Conservation (phyloP, 2,329 filamentous ascomycete genomes). For the Neurospora crassa region DNA sequence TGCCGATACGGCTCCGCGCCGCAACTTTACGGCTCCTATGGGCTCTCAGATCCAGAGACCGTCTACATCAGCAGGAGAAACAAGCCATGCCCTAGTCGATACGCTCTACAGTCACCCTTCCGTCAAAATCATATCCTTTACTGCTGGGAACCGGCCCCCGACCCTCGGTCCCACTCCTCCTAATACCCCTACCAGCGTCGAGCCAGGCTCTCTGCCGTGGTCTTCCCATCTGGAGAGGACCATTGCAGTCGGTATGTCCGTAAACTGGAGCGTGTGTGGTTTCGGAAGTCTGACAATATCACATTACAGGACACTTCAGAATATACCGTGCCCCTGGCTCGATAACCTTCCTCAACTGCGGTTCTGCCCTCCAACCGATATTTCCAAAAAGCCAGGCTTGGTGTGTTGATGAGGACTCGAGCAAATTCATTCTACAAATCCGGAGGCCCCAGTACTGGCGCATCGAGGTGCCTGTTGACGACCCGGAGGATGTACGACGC, state of each 20-base stretch:
- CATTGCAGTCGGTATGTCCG: conserved; percentile 59
- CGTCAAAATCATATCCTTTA: conserved; percentile 57
- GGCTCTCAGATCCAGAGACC: conserved; percentile 6
- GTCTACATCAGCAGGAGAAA: not conserved
- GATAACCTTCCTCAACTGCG: conserved; percentile 81
- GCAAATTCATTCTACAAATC: conserved; percentile 77
- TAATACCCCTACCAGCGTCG: conserved; percentile 28
- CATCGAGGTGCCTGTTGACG: conserved; percentile 68
- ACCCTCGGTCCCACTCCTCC: conserved; percentile 25
- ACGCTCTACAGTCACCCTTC: conserved; percentile 66
- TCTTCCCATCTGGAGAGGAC: conserved; percentile 69
- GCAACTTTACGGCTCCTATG: conserved; percentile 29
- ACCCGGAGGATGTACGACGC: conserved; percentile 51
- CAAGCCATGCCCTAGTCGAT: conserved; percentile 39
- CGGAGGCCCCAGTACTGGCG: conserved; percentile 79
- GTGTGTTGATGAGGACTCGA: conserved; percentile 78
- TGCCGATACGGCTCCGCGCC: conserved; percentile 17
- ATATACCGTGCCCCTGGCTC: conserved; percentile 82
- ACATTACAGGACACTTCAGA: conserved; percentile 53
- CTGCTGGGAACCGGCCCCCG: conserved; percentile 25
- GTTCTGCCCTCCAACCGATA: conserved; percentile 74
- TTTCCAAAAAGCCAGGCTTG: conserved; percentile 86
- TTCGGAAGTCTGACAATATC: conserved; percentile 9
- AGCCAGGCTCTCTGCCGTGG: conserved; percentile 61
- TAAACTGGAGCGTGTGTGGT: not conserved